phyloP scores from a whole-genome alignment of 2,329 filamentous ascomycete species.

The Aureobasidium lini region DNA sequence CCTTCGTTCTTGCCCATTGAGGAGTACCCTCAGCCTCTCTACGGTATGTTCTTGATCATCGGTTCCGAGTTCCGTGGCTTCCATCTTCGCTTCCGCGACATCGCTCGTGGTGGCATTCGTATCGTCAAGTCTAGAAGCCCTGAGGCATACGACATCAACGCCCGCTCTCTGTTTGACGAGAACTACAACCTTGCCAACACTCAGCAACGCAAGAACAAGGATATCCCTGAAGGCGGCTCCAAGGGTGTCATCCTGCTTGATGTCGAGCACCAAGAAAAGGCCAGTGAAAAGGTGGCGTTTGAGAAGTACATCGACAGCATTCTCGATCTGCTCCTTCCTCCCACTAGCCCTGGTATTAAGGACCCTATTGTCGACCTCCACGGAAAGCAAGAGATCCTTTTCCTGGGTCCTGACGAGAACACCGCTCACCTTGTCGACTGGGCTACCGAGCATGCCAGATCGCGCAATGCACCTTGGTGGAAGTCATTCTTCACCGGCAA shows the following conservation, averaged over 20 bases:
- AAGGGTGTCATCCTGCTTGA: conserved; percentile 97
- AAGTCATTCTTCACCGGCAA: conserved; percentile 99
- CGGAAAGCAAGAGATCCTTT: conserved; percentile 91
- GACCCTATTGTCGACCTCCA: conserved; percentile 95
- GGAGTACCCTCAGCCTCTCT: conserved; percentile 89
- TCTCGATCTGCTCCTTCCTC: conserved; percentile 83
- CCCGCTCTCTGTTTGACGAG: conserved; percentile 92
- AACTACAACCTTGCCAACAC: conserved; percentile 98
- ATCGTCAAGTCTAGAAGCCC: conserved; percentile 97
- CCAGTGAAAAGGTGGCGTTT: conserved; percentile 65
- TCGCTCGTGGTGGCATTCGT: conserved; percentile 91
- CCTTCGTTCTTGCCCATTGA: conserved; percentile 80
- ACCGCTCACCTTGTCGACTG: conserved; percentile 95
- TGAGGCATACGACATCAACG: conserved; percentile 94
- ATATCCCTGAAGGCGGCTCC: conserved; percentile 95
- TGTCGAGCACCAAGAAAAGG: conserved; percentile 88
- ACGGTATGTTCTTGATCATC: conserved; percentile 98
- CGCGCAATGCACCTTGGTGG: conserved; percentile 91
- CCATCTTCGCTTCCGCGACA: conserved; percentile 94
- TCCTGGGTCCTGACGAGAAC: conserved; percentile 99
- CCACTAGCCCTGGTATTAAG: conserved; percentile 92
- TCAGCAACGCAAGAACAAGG: conserved; percentile 99
- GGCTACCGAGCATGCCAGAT: conserved; percentile 92
- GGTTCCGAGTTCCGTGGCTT: conserved; percentile 95
- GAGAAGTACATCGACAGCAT: conserved; percentile 99